Evolutionary conservation across 2,329 filamentous ascomycete genomes (phyloP).

Genomic region (Eutypella sp.): DNA sequence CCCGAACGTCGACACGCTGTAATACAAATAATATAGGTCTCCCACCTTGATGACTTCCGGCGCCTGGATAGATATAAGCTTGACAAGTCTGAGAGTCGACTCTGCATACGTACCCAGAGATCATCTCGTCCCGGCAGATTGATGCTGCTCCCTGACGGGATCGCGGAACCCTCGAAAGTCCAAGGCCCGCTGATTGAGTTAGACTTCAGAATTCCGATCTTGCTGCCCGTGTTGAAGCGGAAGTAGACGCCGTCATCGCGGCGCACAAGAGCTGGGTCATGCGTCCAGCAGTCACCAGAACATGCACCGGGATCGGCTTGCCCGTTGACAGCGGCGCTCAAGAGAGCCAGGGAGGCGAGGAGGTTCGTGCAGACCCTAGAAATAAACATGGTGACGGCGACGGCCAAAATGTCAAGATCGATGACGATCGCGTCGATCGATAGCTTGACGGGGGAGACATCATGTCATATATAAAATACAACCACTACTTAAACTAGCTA

Average conservation of each 20-base stretch:
- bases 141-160: constrained; percentile 35
- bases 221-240: constrained; percentile 36
- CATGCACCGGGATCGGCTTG: constrained; percentile 32
- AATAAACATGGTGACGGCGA: background rate
- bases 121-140: constrained; percentile 34
- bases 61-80: constrained; percentile 34
- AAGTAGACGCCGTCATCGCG: constrained; percentile 37
- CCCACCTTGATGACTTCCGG: background rate
- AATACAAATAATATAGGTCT: constrained; percentile 56
- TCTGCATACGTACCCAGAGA: constrained; percentile 32
- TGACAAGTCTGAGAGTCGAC: background rate
- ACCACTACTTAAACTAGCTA: no score
- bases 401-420: no score
- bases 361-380: constrained; percentile 3
- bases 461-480: no score
- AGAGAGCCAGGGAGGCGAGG: constrained; percentile 11
- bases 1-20: constrained; percentile 55
- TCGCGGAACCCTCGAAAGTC: constrained; percentile 35
- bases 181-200: constrained; percentile 35
- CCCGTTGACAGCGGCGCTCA: constrained; percentile 2
- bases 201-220: constrained; percentile 35
- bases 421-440: no score
- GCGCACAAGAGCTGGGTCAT: constrained; percentile 35
- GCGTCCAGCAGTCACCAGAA: constrained; percentile 32
- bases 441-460: no score